A percentile compares a stretch with the other conserved stretches of the same genome.
Conservation (phyloP, 805 yeast species). For the Candida suzukii region DNA sequence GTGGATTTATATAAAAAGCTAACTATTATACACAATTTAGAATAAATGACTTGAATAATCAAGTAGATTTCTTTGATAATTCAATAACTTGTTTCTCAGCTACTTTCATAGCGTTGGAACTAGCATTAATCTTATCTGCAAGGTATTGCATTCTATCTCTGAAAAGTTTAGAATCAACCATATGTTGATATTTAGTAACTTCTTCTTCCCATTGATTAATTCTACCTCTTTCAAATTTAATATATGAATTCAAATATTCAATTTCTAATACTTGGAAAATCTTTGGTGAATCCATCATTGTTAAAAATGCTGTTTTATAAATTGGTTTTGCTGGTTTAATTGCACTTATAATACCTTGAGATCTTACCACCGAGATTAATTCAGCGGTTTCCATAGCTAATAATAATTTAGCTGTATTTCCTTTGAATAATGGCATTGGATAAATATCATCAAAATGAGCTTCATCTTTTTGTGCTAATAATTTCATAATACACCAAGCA, state of each 20-base stretch:
- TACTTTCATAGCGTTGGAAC: constrained; percentile 43
- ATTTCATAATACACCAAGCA: constrained; percentile 77
- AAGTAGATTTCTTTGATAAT: not conserved
- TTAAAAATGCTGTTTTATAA: constrained; percentile 69
- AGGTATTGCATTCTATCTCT: constrained; percentile 59
- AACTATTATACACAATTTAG: not conserved
- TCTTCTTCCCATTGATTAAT: constrained; percentile 68
- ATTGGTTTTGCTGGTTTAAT: constrained; percentile 82
- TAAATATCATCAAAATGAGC: constrained; percentile 46
- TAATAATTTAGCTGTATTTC: constrained; percentile 48
- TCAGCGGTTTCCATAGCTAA: constrained; percentile 75
- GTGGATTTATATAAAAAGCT: too few relatives aligned
- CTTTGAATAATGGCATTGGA: constrained; percentile 52
- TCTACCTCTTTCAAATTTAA: constrained; percentile 53
- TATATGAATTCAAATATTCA: constrained; percentile 45
- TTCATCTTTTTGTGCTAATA: constrained; percentile 42
- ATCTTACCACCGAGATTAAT: constrained; percentile 61
- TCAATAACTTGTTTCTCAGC: constrained; percentile 30
- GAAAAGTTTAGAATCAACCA: constrained; percentile 47
- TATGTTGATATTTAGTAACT: constrained; percentile 46
- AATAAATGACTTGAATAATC: too few relatives aligned
- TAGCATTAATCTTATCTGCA: constrained; percentile 54
- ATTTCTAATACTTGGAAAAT: constrained; percentile 59
- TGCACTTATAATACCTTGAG: constrained; percentile 63
- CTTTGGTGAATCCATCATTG: constrained; percentile 50